A percentile compares a stretch with the other conserved stretches of the same genome.
These are phyloP conservation scores for Musa schizocarpa DNA, from an alignment of 176 grass and related monocot species.

Conservation along the genomic window DNA sequence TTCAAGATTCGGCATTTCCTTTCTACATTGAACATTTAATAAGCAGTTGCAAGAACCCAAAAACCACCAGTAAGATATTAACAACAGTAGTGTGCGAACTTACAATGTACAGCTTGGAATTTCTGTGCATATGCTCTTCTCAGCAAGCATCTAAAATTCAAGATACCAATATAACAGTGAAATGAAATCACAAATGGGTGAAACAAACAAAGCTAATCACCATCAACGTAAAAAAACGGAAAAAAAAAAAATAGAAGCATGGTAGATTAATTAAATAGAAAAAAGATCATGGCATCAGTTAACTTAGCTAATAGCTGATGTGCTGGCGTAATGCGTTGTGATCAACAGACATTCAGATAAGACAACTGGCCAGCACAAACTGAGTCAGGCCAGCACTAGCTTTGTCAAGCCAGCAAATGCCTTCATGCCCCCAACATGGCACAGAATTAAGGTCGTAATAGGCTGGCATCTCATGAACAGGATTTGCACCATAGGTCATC, in stretches of 20 bases:
- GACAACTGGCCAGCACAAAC: too few relatives aligned
- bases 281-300: not conserved
- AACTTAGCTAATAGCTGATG: too few relatives aligned
- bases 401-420: too few relatives aligned
- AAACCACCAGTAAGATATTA: constrained; percentile 15
- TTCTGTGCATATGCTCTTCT: constrained; percentile 55
- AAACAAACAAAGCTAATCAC: not conserved
- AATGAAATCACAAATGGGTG: constrained; percentile 2
- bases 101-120: constrained; percentile 71
- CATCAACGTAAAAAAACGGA: not conserved
- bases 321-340: too few relatives aligned
- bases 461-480: too few relatives aligned
- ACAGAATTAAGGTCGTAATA: too few relatives aligned
- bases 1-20: not conserved
- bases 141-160: constrained; percentile 49
- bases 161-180: constrained; percentile 11
- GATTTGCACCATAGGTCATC: too few relatives aligned
- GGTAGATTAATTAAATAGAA: not conserved
- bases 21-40: constrained; percentile 12
- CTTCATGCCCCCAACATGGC: too few relatives aligned
- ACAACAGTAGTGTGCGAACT: constrained; percentile 29
- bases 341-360: too few relatives aligned
- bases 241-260: not conserved
- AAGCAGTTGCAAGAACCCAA: constrained; percentile 18
- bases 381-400: too few relatives aligned